Percentiles rank a stretch among this genome's conserved stretches.
Evolutionary conservation across 2,329 filamentous ascomycete genomes (phyloP).

Genomic region (Macrophomina tecta): DNA sequence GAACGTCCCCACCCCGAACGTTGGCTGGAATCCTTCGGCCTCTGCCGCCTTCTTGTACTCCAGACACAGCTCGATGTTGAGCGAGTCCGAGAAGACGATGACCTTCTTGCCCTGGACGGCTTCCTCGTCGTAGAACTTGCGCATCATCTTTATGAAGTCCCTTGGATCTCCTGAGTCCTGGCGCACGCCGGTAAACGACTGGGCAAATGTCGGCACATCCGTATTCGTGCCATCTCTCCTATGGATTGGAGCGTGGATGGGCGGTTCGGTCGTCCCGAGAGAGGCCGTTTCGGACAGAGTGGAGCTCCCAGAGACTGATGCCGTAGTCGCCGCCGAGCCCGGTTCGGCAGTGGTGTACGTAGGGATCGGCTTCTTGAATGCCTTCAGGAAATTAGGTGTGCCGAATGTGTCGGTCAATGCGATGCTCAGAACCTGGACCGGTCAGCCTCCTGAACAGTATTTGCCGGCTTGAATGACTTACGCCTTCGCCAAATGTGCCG

Average conservation of each 20-base stretch:
- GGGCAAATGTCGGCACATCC: constrained; percentile 68
- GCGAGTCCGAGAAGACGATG: constrained; percentile 93
- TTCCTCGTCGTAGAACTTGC: constrained; percentile 77
- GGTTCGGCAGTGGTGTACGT: constrained; percentile 48
- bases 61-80: constrained; percentile 88
- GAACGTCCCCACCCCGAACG: constrained; percentile 94
- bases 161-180: constrained; percentile 90
- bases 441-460: constrained; percentile 18
- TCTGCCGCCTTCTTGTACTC: constrained; percentile 88
- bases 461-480: constrained; percentile 38
- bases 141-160: constrained; percentile 78
- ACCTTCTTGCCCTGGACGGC: constrained; percentile 81
- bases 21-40: constrained; percentile 78
- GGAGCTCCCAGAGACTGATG: constrained; percentile 52
- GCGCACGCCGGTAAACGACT: constrained; percentile 81
- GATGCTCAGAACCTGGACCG: constrained; percentile 71
- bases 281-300: constrained; percentile 47
- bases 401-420: constrained; percentile 97
- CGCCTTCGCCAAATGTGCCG: constrained; percentile 82
- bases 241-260: constrained; percentile 52
- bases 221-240: constrained; percentile 35
- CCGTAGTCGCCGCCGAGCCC: constrained; percentile 46
- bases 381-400: constrained; percentile 83
- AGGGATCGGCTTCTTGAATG: constrained; percentile 75
- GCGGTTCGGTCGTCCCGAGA: constrained; percentile 48